A percentile compares a stretch with the other conserved stretches of the same genome.
phyloP scores from a whole-genome alignment of 2,329 filamentous ascomycete species.

The Colletotrichum echinochloae region DNA sequence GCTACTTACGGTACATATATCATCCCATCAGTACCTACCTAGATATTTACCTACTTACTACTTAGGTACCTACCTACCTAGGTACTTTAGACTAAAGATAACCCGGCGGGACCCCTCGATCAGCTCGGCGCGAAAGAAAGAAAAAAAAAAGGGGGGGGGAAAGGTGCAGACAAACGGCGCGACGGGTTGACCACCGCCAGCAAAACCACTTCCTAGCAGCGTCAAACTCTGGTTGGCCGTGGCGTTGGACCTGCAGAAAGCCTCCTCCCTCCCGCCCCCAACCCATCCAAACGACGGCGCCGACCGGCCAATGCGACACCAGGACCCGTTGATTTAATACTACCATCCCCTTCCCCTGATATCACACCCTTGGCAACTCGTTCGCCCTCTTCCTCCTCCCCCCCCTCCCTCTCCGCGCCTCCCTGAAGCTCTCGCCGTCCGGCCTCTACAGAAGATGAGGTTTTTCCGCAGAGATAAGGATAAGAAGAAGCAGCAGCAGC shows the following conservation, averaged over 20 bases:
- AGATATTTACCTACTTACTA: slow-evolving; percentile 5
- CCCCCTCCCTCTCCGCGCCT: not conserved
- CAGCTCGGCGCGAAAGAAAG: slow-evolving; percentile 8
- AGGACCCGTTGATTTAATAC: slow-evolving; percentile 37
- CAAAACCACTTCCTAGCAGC: not conserved
- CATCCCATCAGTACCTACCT: not conserved
- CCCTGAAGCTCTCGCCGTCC: slow-evolving; percentile 39
- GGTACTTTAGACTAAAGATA: not conserved
- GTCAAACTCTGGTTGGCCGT: slow-evolving; percentile 29
- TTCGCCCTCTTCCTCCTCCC: not conserved
- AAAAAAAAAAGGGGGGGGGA: no score
- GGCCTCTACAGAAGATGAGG: slow-evolving; percentile 39
- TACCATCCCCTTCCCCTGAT: slow-evolving; percentile 32
- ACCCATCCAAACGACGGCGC: slow-evolving; percentile 26
- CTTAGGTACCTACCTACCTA: not conserved
- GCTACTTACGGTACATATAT: not conserved
- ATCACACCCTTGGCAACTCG: slow-evolving; percentile 19
- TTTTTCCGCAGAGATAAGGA: slow-evolving; percentile 41
- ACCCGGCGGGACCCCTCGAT: slow-evolving; percentile 6
- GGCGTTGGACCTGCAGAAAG: slow-evolving; percentile 36
- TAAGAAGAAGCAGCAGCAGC: slow-evolving; percentile 40
- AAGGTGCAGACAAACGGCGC: slow-evolving; percentile 7
- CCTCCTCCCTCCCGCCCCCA: slow-evolving; percentile 30
- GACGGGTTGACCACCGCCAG: slow-evolving; percentile 9
- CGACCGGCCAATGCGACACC: slow-evolving; percentile 33